Conservation (phyloP, 257 asterid species). For the Plantago major region DNA sequence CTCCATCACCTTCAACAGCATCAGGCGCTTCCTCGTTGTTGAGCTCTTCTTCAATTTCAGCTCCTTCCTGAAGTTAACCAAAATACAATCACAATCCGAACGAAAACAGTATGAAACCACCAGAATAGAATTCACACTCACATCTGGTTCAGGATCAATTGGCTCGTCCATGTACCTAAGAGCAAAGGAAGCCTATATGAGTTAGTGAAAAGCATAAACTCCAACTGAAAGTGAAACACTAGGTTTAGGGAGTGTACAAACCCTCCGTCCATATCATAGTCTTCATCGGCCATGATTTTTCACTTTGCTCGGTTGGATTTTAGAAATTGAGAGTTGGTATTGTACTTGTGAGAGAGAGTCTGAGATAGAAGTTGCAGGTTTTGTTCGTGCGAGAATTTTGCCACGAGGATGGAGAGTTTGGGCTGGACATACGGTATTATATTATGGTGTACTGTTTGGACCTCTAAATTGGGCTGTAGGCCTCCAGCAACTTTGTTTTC, state of each 20-base stretch:
- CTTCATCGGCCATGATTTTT: conserved; percentile 76
- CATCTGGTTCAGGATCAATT: conserved; percentile 75
- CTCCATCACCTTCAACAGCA: conserved; percentile 13
- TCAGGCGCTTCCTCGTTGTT: conserved; percentile 57
- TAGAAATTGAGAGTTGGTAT: too few species aligned
- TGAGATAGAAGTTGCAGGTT: too few species aligned
- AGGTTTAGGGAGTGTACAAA: conserved; percentile 16
- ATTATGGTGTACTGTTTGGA: too few species aligned
- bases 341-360: too few species aligned
- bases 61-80: conserved; percentile 60
- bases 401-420: too few species aligned
- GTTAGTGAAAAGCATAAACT: conserved; percentile 4
- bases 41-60: conserved; percentile 61
- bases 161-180: conserved; percentile 82
- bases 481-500: too few species aligned
- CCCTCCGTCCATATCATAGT: conserved; percentile 71
- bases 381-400: too few species aligned
- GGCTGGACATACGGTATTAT: too few species aligned
- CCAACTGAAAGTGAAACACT: conserved; percentile 14
- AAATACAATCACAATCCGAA: too few species aligned
- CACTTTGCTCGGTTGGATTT: too few species aligned
- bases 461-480: too few species aligned
- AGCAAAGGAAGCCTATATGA: neutral
- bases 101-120: neutral
- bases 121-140: conserved; percentile 25